Base-by-base conservation (phyloP, 768 basidiomycete genomes). In the Pluteus cervinus region DNA sequence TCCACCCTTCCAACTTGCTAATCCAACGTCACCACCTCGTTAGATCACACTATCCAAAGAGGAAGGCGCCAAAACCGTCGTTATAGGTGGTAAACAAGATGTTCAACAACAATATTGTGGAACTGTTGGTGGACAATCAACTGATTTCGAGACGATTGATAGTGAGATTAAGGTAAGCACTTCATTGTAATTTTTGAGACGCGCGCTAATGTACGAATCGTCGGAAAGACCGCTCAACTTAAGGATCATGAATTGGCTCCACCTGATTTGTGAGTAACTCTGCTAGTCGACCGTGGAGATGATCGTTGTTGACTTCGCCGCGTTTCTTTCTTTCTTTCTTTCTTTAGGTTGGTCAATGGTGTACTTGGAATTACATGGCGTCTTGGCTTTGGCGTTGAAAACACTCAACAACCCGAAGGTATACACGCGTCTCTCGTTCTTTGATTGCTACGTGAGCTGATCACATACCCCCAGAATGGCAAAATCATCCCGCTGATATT, bases 351-450 rank as follows among this genome's bases (percentile, higher is more conserved):
- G 44, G 71, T 70, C 12, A 76, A 76, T 48, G 71, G 69, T 40
- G 55, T 76, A 12, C 73, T 74, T 54, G 76, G 76, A 18, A 71
- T 79, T 29, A 79, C 79, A 21, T 81, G 76, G 75, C 58, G 79
- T 39, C 62, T 79, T n/a, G 77, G 68, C 3, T 78, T 75, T 50
- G 77, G 77, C 3, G 59, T 79, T 24, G 56, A 72, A 32, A 56
- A 76, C 44, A 61, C 72, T 4, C 48, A 54, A 11, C 55, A 70
- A 53, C 77, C 77, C 3, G 79, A 79, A 66, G 75, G 76, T 76
- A 43, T 28, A 60, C 24, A 7, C 12, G n/a, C n/a, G n/a, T n/a
- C n/a, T 37, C 14, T 6, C 15, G 26, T 24, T 36, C 25, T 26
- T 16, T 17, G 8, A 16, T 7, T 30, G 8, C n/a, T 9, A 37